Base-by-base conservation (phyloP, 441 rosid genomes). In the Arabidopsis lyrata region DNA sequence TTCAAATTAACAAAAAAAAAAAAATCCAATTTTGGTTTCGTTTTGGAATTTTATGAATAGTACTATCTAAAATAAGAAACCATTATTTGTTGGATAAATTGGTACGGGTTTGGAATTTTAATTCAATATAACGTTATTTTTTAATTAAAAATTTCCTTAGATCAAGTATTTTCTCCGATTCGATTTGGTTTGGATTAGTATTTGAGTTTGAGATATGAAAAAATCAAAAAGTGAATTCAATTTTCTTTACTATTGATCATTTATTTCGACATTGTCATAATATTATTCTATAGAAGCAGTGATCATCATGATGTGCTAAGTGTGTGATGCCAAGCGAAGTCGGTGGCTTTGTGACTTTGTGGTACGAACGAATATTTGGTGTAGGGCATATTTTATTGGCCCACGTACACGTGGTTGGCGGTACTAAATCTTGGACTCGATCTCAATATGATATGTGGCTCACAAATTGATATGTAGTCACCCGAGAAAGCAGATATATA, bases 341-440 rank as follows among this genome's bases (percentile, higher is more conserved):
- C 49, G 49, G 49, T 45, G 49, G 49, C 20, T 45, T 45, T 45
- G 20, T 45, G 49, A n/a, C 10, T n/a, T n/a, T 44, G 18, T 44
- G 48, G 49, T 14, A 45, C 49, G 49, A n/a, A n/a, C 47, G 60
- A 14, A 49, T 65, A 48, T 20, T 48, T 4, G 18, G 8, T 49
- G 56, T 8, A 20, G 47, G 10, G 13, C 16, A 54, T 54, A 39
- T 54, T 11, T 54, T 66, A 3, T 18, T 11, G 2, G 52, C 8
- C 13, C 41, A 29, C 53, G 18, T 18, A 53, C 63, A 67, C 62
- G 72, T 67, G 63, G 53, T 54, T 68, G 72, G 72, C 5, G 52
- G 22, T 36, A 52, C 48, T 38, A 45, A 14, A 7, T 7, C 49
- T 2, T n/a, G 49, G 49, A 15, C 10, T n/a, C n/a, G 6, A n/a